Base-by-base conservation (phyloP, 352 stramenopile genomes). In the Pythium rishiriense region DNA sequence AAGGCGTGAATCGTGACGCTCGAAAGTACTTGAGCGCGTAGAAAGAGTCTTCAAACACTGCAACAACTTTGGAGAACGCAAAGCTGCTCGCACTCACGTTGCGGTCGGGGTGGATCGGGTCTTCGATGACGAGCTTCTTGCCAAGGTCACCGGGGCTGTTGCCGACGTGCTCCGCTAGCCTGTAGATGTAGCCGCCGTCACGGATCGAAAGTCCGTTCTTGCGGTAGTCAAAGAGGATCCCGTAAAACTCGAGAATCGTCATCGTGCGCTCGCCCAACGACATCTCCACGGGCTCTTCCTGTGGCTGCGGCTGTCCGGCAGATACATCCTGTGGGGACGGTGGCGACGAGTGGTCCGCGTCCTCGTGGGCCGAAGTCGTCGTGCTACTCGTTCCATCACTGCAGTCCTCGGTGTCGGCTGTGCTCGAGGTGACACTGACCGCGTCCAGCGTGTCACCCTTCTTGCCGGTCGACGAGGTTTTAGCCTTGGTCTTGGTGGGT, bases 51-150 rank as follows among this genome's bases (percentile, higher is more conserved):
- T 96, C 87, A 57, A 94, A 94, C 42, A 93, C 64, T 0, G 85
- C 79, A 9, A 96, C 85, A 24, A 96, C 85, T 50, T 91, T 91
- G 47, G 81, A 81, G 54, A 93, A 94, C 19, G 85, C 85, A 65
- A 92, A 96, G 69, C 83, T 96, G 53, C 83, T 89, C n/a, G 87
- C 85, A 43, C 85, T 90, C 8, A 96, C 87, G 35, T 96, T 96
- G 59, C 85, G 82, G 52, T 94, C 85, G 5, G 87, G 85, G 54
- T 96, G 79, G 59, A 96, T 94, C n/a, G 87, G 85, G 62, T 94
- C 87, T 49, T 96, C 85, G n/a, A 96, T 90, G 59, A 96, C 85
- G n/a, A 96, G 69, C 39, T 63, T 63, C 64, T 93, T 90, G 42
- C 74, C 69, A 4, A 89, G 61, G 22, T 87, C 70, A n/a, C 65